phyloP scores from a whole-genome alignment of 2,329 filamentous ascomycete species.

The Daldinia sp. region DNA sequence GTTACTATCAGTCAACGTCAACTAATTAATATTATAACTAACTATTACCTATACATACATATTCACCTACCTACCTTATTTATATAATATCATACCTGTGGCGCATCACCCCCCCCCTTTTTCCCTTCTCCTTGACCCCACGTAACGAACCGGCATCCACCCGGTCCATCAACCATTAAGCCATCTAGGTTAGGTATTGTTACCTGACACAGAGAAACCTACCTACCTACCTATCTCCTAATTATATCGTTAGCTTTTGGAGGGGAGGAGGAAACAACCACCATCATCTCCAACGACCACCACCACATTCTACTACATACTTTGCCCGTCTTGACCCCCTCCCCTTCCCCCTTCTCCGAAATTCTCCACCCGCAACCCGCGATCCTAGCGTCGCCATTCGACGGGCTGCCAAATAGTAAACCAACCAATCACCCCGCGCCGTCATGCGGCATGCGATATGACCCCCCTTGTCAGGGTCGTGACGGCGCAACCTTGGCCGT shows the following conservation, averaged over 20 bases:
- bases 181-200: too few species aligned
- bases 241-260: too few species aligned
- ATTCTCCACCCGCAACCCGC: not conserved
- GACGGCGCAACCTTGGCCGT: slow-evolving; percentile 17
- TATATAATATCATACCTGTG: not conserved
- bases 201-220: too few species aligned
- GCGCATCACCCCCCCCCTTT: too few species aligned
- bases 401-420: slow-evolving; percentile 9
- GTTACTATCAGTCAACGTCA: too few species aligned
- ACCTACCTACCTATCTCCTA: too few species aligned
- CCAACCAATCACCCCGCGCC: slow-evolving; percentile 35
- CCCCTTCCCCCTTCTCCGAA: slow-evolving; percentile 4
- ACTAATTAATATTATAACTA: too few species aligned
- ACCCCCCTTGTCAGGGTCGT: slow-evolving; percentile 28
- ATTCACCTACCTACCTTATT: not conserved
- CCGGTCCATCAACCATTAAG: too few species aligned
- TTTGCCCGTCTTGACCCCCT: slow-evolving; percentile 1
- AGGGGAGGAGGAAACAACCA: too few species aligned
- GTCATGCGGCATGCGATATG: slow-evolving; percentile 36
- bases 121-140: too few species aligned
- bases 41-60: too few species aligned
- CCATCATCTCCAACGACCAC: not conserved
- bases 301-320: not conserved
- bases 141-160: too few species aligned
- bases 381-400: not conserved